Percentiles rank a stretch among this genome's conserved stretches.
Evolutionary conservation across 345 rosid genomes (phyloP).

Genomic region (Raphanus sativus): DNA sequence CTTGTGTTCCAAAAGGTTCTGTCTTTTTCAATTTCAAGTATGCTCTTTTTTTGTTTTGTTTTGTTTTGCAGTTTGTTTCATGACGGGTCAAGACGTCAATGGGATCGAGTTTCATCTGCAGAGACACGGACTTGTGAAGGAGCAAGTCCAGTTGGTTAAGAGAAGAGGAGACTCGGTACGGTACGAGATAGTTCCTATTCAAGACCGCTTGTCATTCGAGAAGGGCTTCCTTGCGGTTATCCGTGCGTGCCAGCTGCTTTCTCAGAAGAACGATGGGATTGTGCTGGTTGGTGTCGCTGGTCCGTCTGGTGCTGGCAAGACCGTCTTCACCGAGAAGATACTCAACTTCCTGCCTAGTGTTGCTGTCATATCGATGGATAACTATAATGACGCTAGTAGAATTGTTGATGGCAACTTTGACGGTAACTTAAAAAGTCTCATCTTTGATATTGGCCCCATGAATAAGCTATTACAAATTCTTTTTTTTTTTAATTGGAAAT

Average conservation of each 20-base stretch:
- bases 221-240: constrained; percentile 75
- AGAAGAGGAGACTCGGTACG: constrained; percentile 62
- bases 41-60: constrained; percentile 3
- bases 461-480: too few species aligned
- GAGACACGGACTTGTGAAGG: constrained; percentile 74
- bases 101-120: constrained; percentile 56
- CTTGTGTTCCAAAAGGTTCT: background rate
- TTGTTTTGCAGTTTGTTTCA: constrained; percentile 32
- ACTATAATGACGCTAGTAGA: constrained; percentile 86
- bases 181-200: constrained; percentile 70
- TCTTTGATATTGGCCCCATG: background rate
- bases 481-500: too few species aligned
- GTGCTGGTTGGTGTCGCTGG: background rate
- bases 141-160: constrained; percentile 77
- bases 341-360: constrained; percentile 81
- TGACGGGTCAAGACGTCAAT: constrained; percentile 56
- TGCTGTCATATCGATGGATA: constrained; percentile 91
- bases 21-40: background rate
- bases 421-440: constrained; percentile 44
- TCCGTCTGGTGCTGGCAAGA: constrained; percentile 94
- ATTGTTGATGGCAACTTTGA: constrained; percentile 44
- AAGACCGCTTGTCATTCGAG: constrained; percentile 35
- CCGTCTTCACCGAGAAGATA: constrained; percentile 92
- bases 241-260: constrained; percentile 86
- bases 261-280: constrained; percentile 60